A percentile compares a stretch with the other conserved stretches of the same genome.
Evolutionary conservation across 768 basidiomycete species (phyloP).

Genomic region (Amylocystis lapponica): DNA sequence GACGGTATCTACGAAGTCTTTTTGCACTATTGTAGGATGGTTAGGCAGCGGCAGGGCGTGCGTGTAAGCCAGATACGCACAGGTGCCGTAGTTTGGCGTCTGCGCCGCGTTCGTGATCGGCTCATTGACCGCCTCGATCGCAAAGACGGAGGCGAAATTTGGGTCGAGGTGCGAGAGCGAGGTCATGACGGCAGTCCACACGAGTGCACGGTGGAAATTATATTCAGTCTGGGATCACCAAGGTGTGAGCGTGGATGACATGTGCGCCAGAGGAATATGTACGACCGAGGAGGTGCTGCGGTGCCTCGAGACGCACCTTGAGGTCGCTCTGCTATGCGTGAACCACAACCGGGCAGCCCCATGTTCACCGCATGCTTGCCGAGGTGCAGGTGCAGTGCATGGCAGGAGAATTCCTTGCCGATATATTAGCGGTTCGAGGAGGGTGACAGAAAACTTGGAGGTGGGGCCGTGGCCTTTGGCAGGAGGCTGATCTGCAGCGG

Average conservation of each 20-base stretch:
- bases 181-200: conserved; percentile 83
- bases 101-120: conserved; percentile 63
- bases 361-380: conserved; percentile 74
- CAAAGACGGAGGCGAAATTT: conserved; percentile 55
- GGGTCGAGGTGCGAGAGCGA: conserved; percentile 64
- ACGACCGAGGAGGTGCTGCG: too few species aligned
- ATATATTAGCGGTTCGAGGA: too few species aligned
- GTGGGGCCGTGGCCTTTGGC: too few species aligned
- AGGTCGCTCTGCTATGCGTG: too few species aligned
- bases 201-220: conserved; percentile 72
- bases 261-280: too few species aligned
- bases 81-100: conserved; percentile 67
- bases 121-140: conserved; percentile 76
- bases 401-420: conserved; percentile 86
- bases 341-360: too few species aligned
- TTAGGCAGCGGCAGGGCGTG: too few species aligned
- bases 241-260: too few species aligned
- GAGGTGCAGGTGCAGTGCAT: conserved; percentile 91
- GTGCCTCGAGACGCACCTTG: too few species aligned
- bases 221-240: conserved; percentile 63
- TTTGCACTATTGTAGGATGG: conserved; percentile 44
- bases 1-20: conserved; percentile 61
- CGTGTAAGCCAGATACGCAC: too few species aligned
- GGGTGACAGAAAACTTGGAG: too few species aligned
- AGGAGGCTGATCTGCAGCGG: too few species aligned